Evolutionary conservation across 257 asterid species (phyloP).

Genomic region (Solanum rostratum): DNA sequence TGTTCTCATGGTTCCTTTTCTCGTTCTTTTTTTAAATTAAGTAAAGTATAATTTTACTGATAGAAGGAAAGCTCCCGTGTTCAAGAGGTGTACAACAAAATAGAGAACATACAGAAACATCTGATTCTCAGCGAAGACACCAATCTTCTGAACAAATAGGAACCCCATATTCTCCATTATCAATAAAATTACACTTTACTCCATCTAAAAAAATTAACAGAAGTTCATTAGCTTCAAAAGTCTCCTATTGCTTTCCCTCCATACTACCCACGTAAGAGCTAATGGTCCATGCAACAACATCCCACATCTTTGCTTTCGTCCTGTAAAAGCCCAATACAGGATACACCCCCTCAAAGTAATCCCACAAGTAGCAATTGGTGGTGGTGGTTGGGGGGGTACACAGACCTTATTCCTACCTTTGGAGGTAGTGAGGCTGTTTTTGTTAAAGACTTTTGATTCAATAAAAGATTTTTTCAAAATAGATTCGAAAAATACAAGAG

Average conservation of each 20-base stretch:
- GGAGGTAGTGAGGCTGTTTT: neutral
- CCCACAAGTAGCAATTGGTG: neutral
- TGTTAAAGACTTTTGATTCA: neutral
- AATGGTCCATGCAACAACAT: neutral
- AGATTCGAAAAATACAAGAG: neutral
- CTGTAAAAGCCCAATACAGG: neutral
- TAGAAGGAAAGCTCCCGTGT: neutral
- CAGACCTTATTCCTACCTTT: neutral
- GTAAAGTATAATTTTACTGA: neutral
- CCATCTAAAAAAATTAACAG: neutral
- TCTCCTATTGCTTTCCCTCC: neutral
- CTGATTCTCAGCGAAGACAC: neutral
- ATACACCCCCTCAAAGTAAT: neutral
- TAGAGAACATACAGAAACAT: neutral
- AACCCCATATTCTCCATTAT: neutral
- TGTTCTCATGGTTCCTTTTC: neutral
- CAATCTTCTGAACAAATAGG: neutral
- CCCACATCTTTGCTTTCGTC: neutral
- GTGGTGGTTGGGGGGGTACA: neutral
- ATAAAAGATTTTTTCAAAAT: neutral
- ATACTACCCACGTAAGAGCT: neutral
- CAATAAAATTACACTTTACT: neutral
- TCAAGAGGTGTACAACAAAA: neutral
- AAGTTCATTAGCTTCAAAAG: neutral
- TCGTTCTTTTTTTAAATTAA: neutral